Evolutionary conservation across 768 basidiomycete genomes (phyloP).

Genomic region (Hygrophoropsis aurantiaca): DNA sequence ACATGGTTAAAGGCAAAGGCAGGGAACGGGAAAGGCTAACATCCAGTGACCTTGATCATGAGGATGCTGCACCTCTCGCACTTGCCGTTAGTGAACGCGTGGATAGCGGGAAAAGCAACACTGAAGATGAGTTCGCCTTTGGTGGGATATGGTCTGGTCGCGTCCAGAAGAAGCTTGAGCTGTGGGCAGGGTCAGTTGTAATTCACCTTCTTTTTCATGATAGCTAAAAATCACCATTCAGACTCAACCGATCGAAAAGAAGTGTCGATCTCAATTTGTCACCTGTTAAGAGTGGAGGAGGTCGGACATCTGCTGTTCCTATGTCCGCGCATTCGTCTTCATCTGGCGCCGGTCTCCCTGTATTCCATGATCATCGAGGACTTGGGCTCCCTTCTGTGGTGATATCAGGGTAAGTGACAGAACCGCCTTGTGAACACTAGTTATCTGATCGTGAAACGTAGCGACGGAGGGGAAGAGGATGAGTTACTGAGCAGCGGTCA

Average conservation of each 20-base stretch:
- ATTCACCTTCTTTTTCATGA: background rate
- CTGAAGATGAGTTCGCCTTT: conserved; percentile 30
- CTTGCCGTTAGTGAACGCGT: background rate
- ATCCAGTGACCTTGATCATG: conserved; percentile 27
- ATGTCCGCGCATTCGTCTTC: conserved; percentile 35
- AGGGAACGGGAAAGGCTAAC: conserved; percentile 24
- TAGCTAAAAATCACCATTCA: conserved; percentile 17
- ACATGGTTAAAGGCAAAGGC: conserved; percentile 26
- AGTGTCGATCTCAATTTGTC: conserved; percentile 23
- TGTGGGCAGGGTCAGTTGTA: conserved; percentile 46
- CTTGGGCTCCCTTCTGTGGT: conserved; percentile 39
- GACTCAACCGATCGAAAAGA: conserved; percentile 34
- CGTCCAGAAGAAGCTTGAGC: conserved; percentile 47
- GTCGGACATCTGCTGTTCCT: conserved; percentile 28
- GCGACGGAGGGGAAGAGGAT: conserved; percentile 50
- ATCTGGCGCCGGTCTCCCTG: conserved; percentile 26
- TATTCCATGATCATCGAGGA: conserved; percentile 21
- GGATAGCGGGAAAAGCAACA: conserved; percentile 16
- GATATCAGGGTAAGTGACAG: conserved; percentile 35
- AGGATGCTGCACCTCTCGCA: conserved; percentile 11
- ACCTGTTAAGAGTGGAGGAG: conserved; percentile 17
- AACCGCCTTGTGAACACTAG: background rate
- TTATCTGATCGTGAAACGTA: conserved; percentile 9
- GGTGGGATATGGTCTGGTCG: conserved; percentile 41
- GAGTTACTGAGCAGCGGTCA: conserved; percentile 79